Base-by-base conservation (phyloP, 2,329 filamentous ascomycete species). In the Ophiostoma australiae region DNA sequence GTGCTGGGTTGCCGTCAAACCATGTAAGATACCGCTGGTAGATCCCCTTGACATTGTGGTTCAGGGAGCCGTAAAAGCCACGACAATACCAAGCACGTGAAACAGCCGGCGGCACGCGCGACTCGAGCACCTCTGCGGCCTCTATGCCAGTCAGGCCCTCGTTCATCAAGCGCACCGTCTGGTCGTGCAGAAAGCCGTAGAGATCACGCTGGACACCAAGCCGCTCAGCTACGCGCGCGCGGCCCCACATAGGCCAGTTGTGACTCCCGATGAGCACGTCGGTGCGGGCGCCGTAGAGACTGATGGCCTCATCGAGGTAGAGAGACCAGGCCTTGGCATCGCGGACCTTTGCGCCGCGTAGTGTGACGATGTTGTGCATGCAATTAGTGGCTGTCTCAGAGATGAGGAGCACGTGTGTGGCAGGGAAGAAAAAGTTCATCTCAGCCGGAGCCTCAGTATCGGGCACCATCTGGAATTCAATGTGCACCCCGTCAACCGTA, bases 221-320 rank as follows among this genome's bases (percentile, higher is more conserved):
- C 15, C 70, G 70, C 55, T 69, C 39, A 31, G 37, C 11, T 17
- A 71, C n/a, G 31, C 67, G 66, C 4, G 35, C 35, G 4, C 67
- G 67, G 1, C 67, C 70, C 70, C 70, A 71, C 70, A 69, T 71
- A 20, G 70, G 70, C 70, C 70, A 71, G 67, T 69, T 65, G 70
- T 69, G 70, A 66, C 70, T 71, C 27, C 67, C 70, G 39, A 71
- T 65, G 20, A 71, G 70, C 27, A 71, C 67, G 8, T 69, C 39
- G 5, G 55, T 41, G 11, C 35, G 35, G 11, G 52, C 11, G 58
- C 67, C 67, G 61, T 65, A 71, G 27, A 69, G 70, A 13, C 39
- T 52, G 39, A 69, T 69, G 20, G 70, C 70, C 17, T 69, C 70
- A 20, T 71, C 67, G 6, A 71, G 37, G 67, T 71, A 69, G 52